Evolutionary conservation across 2,329 filamentous ascomycete species (phyloP).

Genomic region (Coniochaeta ligniaria): DNA sequence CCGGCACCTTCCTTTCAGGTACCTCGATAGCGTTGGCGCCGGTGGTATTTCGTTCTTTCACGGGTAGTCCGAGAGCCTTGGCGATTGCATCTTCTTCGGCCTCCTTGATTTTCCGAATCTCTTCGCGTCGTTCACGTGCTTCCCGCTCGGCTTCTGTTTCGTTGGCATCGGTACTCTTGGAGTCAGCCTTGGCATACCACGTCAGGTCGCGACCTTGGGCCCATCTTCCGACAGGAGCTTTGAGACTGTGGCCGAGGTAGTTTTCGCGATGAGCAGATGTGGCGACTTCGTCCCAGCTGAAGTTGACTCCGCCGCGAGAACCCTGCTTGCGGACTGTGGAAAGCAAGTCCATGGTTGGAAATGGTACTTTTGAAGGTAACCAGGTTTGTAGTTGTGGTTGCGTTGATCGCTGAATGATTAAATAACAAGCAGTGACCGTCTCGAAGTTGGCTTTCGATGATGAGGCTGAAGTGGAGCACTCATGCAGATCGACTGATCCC

Average conservation of each 20-base stretch:
- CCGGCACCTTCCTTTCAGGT: slow-evolving; percentile 29
- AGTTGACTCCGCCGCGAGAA: slow-evolving; percentile 88
- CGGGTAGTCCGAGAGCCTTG: slow-evolving; percentile 71
- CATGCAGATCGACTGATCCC: background rate
- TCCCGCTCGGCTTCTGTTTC: slow-evolving; percentile 53
- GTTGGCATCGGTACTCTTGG: slow-evolving; percentile 36
- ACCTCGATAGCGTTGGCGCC: slow-evolving; percentile 65
- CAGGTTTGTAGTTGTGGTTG: background rate
- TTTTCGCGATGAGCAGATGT: slow-evolving; percentile 82
- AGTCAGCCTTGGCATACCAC: slow-evolving; percentile 57
- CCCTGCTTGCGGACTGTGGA: slow-evolving; percentile 86
- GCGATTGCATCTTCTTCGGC: slow-evolving; percentile 90
- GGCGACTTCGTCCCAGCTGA: slow-evolving; percentile 94
- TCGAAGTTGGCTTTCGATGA: background rate
- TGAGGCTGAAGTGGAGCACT: background rate
- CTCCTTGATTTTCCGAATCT: slow-evolving; percentile 77
- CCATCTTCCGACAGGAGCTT: slow-evolving; percentile 89
- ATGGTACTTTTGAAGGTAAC: too few relatives aligned
- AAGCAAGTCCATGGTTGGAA: slow-evolving; percentile 72
- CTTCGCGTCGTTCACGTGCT: slow-evolving; percentile 61
- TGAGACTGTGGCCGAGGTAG: slow-evolving; percentile 82
- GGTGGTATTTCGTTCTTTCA: slow-evolving; percentile 51
- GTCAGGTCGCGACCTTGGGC: slow-evolving; percentile 65
- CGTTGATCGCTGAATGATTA: background rate
- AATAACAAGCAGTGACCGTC: background rate